A percentile compares a stretch with the other conserved stretches of the same genome.
Evolutionary conservation across 108 stramenopile species (phyloP).

Genomic region (Stephanodiscus triporus): DNA sequence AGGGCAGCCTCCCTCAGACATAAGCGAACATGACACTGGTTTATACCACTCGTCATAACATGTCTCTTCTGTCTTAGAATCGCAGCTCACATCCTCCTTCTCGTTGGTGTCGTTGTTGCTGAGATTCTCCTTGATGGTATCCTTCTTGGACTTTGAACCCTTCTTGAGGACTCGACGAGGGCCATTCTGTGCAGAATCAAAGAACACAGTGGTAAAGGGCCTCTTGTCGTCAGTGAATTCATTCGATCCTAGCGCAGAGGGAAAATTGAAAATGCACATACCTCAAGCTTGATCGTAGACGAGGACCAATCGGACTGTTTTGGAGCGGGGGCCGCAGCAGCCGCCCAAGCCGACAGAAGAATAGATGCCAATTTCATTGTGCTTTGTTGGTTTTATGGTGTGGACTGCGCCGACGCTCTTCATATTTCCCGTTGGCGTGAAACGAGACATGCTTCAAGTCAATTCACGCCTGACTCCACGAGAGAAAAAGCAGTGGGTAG

Average conservation of each 20-base stretch:
- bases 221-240: neutral
- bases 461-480: no score
- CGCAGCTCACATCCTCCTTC: neutral
- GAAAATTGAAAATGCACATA: neutral
- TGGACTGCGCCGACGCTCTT: no score
- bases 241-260: neutral
- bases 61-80: neutral
- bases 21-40: neutral
- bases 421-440: no score
- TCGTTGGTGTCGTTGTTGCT: neutral
- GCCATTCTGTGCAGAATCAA: neutral
- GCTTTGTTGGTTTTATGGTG: no score
- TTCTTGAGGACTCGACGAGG: neutral
- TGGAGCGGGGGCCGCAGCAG: neutral
- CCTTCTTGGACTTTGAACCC: neutral
- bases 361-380: neutral
- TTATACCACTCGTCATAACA: neutral
- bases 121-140: no score
- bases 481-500: no score
- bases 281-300: neutral
- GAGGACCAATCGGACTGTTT: neutral
- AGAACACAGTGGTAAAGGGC: neutral
- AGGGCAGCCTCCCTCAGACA: neutral
- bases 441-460: no score
- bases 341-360: neutral